Evolutionary conservation across 768 basidiomycete genomes (phyloP).

Genomic region (Basidioascus undulatus): DNA sequence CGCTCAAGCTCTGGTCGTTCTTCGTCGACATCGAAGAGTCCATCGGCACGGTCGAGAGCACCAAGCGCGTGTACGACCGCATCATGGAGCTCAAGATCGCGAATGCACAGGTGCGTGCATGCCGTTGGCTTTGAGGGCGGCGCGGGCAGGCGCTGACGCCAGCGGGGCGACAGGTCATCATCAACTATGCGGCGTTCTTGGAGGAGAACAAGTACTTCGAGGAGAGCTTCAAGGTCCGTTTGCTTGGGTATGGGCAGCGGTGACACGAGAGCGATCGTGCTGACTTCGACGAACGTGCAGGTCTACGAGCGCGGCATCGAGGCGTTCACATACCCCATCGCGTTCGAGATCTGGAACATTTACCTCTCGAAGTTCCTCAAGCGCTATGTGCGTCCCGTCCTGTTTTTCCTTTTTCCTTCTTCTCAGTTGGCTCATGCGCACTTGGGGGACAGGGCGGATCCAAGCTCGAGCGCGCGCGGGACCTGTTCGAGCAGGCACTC

Average conservation of each 20-base stretch:
- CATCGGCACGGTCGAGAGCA: conserved; percentile 72
- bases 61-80: conserved; percentile 85
- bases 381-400: conserved; percentile 46
- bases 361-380: conserved; percentile 92
- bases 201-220: conserved; percentile 98
- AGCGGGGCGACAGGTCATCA: conserved; percentile 31
- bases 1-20: conserved; percentile 94
- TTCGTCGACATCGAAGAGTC: conserved; percentile 95
- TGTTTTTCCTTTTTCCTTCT: not conserved
- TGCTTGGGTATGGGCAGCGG: not conserved
- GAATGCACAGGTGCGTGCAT: conserved; percentile 44
- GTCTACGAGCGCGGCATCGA: conserved; percentile 94
- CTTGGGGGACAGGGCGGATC: conserved; percentile 60
- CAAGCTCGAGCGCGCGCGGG: conserved; percentile 85
- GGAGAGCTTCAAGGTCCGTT: conserved; percentile 74
- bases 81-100: conserved; percentile 91
- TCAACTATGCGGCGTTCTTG: conserved; percentile 89
- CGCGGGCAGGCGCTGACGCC: not conserved
- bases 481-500: conserved; percentile 90
- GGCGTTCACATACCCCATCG: conserved; percentile 89
- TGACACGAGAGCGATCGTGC: not conserved
- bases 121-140: not conserved
- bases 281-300: conserved; percentile 19
- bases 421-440: not conserved
- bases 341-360: conserved; percentile 98